Conservation (phyloP, 73 alveolate species). For the Uronychia binucleata region DNA sequence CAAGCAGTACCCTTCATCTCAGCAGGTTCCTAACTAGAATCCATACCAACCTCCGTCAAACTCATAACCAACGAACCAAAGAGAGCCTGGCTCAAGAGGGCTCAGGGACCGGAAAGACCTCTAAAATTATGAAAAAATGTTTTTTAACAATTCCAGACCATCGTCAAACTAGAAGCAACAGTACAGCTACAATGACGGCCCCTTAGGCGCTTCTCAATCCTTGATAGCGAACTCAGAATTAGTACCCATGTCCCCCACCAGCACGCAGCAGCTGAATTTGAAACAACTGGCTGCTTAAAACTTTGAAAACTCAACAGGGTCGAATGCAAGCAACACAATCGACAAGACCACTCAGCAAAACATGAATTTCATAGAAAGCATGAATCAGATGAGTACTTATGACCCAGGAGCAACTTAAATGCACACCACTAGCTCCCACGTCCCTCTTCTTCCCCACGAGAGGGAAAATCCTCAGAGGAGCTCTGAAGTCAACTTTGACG, state of each 20-base stretch:
- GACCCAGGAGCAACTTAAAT: not conserved
- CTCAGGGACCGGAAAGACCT: not conserved
- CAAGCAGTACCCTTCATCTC: not conserved
- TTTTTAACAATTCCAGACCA: not conserved
- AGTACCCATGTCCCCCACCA: not conserved
- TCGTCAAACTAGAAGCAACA: not conserved
- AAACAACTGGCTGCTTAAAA: not conserved
- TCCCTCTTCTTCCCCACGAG: not conserved
- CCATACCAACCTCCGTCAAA: not conserved
- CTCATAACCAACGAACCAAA: not conserved
- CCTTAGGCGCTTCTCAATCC: not conserved
- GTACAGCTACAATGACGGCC: not conserved
- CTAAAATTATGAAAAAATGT: not conserved
- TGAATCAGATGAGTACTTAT: not conserved
- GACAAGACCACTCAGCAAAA: not conserved
- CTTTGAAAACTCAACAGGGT: not conserved
- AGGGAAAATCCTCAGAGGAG: not conserved
- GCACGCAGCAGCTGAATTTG: not conserved
- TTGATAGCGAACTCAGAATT: not conserved
- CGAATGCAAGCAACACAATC: not conserved
- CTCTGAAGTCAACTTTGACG: conserved; percentile 4
- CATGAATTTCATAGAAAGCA: not conserved
- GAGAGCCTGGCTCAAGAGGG: not conserved
- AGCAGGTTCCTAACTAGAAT: not conserved
- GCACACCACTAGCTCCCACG: not conserved